Evolutionary conservation across 1,284 basidiomycete species (phyloP).

Genomic region (Cryptococcus sp.): DNA sequence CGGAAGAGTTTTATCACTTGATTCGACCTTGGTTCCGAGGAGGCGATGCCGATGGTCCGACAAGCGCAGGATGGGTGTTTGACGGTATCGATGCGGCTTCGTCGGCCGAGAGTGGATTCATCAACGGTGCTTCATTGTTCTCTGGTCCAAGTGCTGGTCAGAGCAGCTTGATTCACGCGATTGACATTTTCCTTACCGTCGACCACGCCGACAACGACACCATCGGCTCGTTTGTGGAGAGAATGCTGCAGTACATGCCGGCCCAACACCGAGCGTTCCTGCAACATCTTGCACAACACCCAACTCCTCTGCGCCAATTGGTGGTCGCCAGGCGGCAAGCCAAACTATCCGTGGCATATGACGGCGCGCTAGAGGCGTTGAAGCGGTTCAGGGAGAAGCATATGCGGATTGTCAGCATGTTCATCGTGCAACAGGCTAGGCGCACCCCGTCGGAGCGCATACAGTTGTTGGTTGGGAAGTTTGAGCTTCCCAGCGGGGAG

Average conservation of each 20-base stretch:
- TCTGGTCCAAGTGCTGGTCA: slow-evolving; percentile 89
- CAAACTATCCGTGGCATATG: slow-evolving; percentile 60
- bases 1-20: slow-evolving; percentile 72
- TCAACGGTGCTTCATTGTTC: slow-evolving; percentile 51
- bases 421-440: slow-evolving; percentile 67
- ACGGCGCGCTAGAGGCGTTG: slow-evolving; percentile 64
- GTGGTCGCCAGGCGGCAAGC: slow-evolving; percentile 35
- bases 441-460: slow-evolving; percentile 35
- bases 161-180: slow-evolving; percentile 77
- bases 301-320: slow-evolving; percentile 55
- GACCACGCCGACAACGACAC: slow-evolving; percentile 56
- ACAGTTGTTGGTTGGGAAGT: slow-evolving; percentile 24
- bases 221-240: slow-evolving; percentile 62
- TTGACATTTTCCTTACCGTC: slow-evolving; percentile 84
- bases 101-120: slow-evolving; percentile 8
- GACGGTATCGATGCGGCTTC: slow-evolving; percentile 56
- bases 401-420: slow-evolving; percentile 76
- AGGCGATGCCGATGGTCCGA: slow-evolving; percentile 60
- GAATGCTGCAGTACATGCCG: slow-evolving; percentile 88
- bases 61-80: slow-evolving; percentile 68
- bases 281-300: slow-evolving; percentile 62
- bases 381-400: slow-evolving; percentile 81
- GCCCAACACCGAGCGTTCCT: slow-evolving; percentile 84
- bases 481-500: slow-evolving; percentile 28
- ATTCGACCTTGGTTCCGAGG: slow-evolving; percentile 93